Conservation (phyloP, 257 asterid genomes). For the Capsicum baccatum region DNA sequence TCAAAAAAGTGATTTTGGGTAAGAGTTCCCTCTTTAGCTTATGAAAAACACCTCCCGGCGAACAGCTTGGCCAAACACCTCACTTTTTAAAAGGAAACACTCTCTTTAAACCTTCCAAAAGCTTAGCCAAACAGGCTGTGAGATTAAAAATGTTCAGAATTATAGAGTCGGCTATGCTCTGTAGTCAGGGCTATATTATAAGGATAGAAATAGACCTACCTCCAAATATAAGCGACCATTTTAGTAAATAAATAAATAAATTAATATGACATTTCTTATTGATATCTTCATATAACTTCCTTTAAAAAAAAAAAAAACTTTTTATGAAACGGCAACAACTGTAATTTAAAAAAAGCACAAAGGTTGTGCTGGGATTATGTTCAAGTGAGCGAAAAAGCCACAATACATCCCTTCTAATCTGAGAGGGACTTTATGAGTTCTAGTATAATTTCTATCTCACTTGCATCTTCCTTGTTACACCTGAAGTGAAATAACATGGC, state of each 20-base stretch:
- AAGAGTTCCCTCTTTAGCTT: too few species aligned
- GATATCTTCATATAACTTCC: neutral
- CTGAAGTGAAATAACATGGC: neutral
- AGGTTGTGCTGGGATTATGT: neutral
- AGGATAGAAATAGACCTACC: slow-evolving; percentile 3
- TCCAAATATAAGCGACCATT: neutral
- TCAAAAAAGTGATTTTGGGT: too few species aligned
- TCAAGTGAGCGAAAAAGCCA: neutral
- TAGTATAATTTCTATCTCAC: neutral
- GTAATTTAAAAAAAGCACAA: neutral
- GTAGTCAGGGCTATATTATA: neutral
- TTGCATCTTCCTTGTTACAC: neutral
- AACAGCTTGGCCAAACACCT: too few species aligned
- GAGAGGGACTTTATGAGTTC: neutral
- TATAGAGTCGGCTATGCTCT: neutral
- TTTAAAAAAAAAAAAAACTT: too few species aligned
- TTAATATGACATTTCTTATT: neutral
- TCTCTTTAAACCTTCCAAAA: too few species aligned
- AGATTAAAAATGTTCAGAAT: neutral
- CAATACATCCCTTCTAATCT: neutral
- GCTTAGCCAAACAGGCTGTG: too few species aligned
- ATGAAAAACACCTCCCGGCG: too few species aligned
- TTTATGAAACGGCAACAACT: neutral
- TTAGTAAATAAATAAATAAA: neutral
- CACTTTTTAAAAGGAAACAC: too few species aligned